phyloP scores from a whole-genome alignment of 2,329 filamentous ascomycete genomes.

The Fusarium bactridioides region DNA sequence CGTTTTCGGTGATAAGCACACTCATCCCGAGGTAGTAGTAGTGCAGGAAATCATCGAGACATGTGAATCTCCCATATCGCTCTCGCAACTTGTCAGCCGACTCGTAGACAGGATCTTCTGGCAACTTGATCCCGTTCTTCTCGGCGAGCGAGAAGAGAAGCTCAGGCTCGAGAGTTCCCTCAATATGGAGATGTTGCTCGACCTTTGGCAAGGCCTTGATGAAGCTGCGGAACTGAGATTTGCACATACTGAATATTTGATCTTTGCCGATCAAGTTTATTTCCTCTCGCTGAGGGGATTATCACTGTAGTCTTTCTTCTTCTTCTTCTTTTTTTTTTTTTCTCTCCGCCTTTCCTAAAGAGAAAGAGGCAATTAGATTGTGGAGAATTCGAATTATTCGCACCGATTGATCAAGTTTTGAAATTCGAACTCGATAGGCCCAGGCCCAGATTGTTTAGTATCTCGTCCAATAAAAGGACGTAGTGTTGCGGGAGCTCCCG shows the following conservation, averaged over 20 bases:
- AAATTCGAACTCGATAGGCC: conserved; percentile 10
- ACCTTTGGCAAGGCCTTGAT: conserved; percentile 76
- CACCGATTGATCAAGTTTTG: conserved; percentile 1
- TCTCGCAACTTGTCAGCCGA: conserved; percentile 65
- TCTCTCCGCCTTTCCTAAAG: background rate
- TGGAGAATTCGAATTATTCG: conserved; percentile 6
- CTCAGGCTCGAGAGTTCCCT: conserved; percentile 75
- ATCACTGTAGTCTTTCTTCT: background rate
- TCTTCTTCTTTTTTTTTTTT: background rate
- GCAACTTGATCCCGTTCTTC: conserved; percentile 71
- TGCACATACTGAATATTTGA: conserved; percentile 57
- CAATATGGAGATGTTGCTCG: conserved; percentile 83
- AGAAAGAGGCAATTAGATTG: background rate
- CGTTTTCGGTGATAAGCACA: conserved; percentile 68
- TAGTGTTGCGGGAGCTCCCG: conserved; percentile 25
- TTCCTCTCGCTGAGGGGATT: background rate
- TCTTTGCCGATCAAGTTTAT: background rate
- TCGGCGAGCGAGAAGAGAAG: conserved; percentile 74
- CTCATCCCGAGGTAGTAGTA: conserved; percentile 83
- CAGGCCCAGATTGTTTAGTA: conserved; percentile 1
- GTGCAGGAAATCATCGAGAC: conserved; percentile 78
- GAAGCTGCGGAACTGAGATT: conserved; percentile 60
- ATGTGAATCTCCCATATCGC: conserved; percentile 73
- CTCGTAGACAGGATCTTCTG: conserved; percentile 68
- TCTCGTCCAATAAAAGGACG: conserved; percentile 22